Evolutionary conservation across 164 flowering plant genomes (phyloP).

Genomic region (Chloranthus sessilifolius): DNA sequence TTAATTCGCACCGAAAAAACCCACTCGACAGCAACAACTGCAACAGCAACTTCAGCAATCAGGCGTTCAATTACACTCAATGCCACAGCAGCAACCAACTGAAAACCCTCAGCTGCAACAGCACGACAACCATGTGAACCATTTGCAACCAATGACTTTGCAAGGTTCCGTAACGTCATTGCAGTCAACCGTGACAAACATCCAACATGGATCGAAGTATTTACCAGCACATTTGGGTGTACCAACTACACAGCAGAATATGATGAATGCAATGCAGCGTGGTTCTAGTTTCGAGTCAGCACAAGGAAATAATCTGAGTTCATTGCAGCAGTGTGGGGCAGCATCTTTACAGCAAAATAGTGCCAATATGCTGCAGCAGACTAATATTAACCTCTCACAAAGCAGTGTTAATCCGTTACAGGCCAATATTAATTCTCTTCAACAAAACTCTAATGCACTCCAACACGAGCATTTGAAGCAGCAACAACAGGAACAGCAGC

Average conservation of each 20-base stretch:
- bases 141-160: slow-evolving; percentile 49
- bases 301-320: slow-evolving; percentile 46
- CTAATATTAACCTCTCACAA: slow-evolving; percentile 48
- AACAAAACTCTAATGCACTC: slow-evolving; percentile 42
- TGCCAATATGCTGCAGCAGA: slow-evolving; percentile 39
- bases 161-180: slow-evolving; percentile 39
- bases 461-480: slow-evolving; percentile 58
- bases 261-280: slow-evolving; percentile 47
- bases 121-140: slow-evolving; percentile 71
- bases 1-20: slow-evolving; percentile 48
- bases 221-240: slow-evolving; percentile 30
- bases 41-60: slow-evolving; percentile 42
- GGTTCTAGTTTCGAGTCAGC: slow-evolving; percentile 58
- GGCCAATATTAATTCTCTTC: slow-evolving; percentile 42
- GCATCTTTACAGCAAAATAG: slow-evolving; percentile 21
- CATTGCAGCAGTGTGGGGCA: slow-evolving; percentile 47
- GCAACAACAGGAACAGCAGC: no score
- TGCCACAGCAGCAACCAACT: slow-evolving; percentile 50
- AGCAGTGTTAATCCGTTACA: slow-evolving; percentile 43
- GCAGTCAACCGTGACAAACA: slow-evolving; percentile 37
- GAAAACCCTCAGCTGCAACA: slow-evolving; percentile 53
- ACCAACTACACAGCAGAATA: slow-evolving; percentile 43
- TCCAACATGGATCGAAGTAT: slow-evolving; percentile 50
- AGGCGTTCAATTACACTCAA: slow-evolving; percentile 37
- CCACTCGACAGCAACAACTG: slow-evolving; percentile 46